Conservation (phyloP, 345 rosid species). For the Garcia nutans region DNA sequence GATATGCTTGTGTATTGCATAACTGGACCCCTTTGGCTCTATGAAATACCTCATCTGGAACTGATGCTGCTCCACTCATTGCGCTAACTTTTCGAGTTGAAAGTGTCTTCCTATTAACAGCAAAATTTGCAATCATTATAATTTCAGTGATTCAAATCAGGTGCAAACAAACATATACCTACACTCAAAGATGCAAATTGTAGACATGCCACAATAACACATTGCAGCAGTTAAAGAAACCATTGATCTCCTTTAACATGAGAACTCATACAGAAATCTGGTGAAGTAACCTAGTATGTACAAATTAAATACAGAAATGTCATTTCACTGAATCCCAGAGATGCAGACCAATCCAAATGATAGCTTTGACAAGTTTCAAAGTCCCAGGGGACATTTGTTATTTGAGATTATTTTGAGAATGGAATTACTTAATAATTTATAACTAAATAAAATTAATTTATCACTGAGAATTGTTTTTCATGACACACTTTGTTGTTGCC, state of each 20-base stretch:
- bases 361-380: not conserved
- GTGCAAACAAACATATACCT: not conserved
- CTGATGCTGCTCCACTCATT: conserved; percentile 89
- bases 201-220: not conserved
- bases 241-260: not conserved
- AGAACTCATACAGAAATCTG: not conserved
- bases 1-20: conserved; percentile 91
- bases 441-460: conserved; percentile 2
- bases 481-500: not conserved
- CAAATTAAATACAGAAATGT: not conserved
- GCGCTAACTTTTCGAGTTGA: conserved; percentile 82
- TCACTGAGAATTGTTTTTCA: not conserved
- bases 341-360: not conserved
- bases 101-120: conserved; percentile 63
- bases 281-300: not conserved
- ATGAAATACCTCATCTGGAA: conserved; percentile 89
- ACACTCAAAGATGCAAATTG: not conserved
- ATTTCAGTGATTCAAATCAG: not conserved
- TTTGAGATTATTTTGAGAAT: not conserved
- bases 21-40: conserved; percentile 88
- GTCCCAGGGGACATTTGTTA: not conserved
- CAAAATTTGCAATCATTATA: not conserved
- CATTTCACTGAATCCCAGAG: not conserved
- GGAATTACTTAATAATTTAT: not conserved
- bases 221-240: not conserved